phyloP scores from a whole-genome alignment of 2,329 filamentous ascomycete genomes.

The Colletotrichum destructivum region DNA sequence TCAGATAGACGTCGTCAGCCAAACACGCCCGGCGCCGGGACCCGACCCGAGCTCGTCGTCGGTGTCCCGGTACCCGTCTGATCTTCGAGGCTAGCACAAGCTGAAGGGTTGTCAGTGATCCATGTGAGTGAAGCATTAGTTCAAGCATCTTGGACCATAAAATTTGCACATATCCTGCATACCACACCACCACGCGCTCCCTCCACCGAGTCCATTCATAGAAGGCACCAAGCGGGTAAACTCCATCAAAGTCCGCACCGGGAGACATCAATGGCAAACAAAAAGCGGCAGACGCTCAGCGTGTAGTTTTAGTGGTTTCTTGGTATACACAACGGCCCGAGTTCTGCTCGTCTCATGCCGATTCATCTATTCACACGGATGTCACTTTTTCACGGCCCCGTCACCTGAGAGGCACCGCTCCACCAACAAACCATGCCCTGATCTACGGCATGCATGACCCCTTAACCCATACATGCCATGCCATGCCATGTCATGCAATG shows the following conservation, averaged over 20 bases:
- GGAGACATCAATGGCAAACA: background rate
- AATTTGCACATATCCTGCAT: background rate
- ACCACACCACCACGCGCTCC: background rate
- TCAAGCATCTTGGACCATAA: background rate
- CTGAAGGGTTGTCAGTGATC: background rate
- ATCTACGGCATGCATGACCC: slow-evolving; percentile 11
- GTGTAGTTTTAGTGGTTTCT: background rate
- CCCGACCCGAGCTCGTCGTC: background rate
- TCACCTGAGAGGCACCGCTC: slow-evolving; percentile 22
- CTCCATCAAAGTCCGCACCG: background rate
- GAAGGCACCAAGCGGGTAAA: background rate
- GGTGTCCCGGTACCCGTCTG: slow-evolving; percentile 13
- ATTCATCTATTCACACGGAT: slow-evolving; percentile 28
- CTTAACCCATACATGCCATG: slow-evolving; percentile 12
- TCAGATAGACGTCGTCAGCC: background rate
- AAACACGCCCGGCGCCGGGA: background rate
- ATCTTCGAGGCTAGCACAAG: background rate
- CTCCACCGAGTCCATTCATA: background rate
- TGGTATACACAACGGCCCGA: slow-evolving; percentile 33
- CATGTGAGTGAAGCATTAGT: background rate
- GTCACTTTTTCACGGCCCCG: slow-evolving; percentile 1
- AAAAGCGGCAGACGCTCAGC: background rate
- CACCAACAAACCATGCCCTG: slow-evolving; percentile 4
- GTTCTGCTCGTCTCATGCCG: slow-evolving; percentile 21
- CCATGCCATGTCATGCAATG: background rate